Base-by-base conservation (phyloP, 1,139 yeast genomes). In the Scheffersomyces stambukii region DNA sequence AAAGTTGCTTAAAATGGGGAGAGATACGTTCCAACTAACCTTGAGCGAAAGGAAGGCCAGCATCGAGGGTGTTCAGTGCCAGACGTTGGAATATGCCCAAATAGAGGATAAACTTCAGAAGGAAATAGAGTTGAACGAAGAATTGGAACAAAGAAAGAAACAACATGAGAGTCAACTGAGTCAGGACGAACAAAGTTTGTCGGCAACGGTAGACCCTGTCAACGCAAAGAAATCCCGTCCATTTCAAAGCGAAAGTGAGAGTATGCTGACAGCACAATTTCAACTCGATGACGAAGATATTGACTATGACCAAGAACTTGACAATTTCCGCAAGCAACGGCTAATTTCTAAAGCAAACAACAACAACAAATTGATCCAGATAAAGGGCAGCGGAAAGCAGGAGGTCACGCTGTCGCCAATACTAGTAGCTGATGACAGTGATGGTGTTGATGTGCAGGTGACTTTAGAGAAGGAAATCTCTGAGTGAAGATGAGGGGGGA, bases 311-410 rank as follows among this genome's bases (percentile, higher is more conserved):
- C 16, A 30, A 6, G 28, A 27, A 9, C 21, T 10, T 9, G 32
- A 46, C 27, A 57, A 57, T 35, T 51, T 41, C 13, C 46, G 66
- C 28, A 61, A 61, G 31, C 68, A 60, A 31, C 29, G 67, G 21
- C 43, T 61, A 25, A 54, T 60, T 4, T 56, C 64, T 8, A 57
- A 52, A 36, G 54, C 52, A 23, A 43, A 47, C 9, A 43, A 50
- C 23, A 41, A 33, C 25, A 53, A 50, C 31, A 53, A 48, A 28
- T 41, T 54, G 23, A 40, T 53, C 8, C 56, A 50, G 25, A 52
- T 54, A 16, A 47, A 38, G 32, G 48, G 35, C 22, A 48, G 48
- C 31, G 56, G 54, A 10, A 45, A 41, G 28, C 47, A 45, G 27
- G 52, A 46, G 24, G 39, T 42, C 7, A 37, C 52, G 1, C 48